A percentile compares a stretch with the other conserved stretches of the same genome.
phyloP scores from a whole-genome alignment of 257 asterid species.

The Penstemon eatonii region DNA sequence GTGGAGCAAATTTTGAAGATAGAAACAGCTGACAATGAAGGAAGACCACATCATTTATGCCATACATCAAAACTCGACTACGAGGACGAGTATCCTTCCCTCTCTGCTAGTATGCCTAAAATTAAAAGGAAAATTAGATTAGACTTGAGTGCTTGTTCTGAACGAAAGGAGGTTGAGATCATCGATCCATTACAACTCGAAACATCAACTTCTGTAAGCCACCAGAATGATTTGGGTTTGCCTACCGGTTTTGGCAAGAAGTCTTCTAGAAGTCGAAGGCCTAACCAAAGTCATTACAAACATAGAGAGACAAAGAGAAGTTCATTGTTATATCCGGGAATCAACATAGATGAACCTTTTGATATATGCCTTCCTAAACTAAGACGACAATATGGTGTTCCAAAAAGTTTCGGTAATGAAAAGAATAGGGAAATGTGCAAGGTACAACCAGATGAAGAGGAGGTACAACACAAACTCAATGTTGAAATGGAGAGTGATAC shows the following conservation, averaged over 20 bases:
- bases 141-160: slow-evolving; percentile 27
- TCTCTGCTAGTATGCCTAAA: slow-evolving; percentile 23
- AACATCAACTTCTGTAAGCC: slow-evolving; percentile 17
- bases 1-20: too few species aligned
- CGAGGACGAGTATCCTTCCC: slow-evolving; percentile 34
- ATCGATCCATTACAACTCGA: not conserved
- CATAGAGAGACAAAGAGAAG: slow-evolving; percentile 9
- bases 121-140: slow-evolving; percentile 33
- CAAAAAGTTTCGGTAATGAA: not conserved
- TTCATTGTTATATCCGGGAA: not conserved
- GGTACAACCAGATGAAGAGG: slow-evolving; percentile 22
- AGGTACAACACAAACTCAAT: slow-evolving; percentile 16
- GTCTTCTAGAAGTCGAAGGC: slow-evolving; percentile 14
- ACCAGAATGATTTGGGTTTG: slow-evolving; percentile 16
- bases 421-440: not conserved
- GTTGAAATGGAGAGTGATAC: not conserved
- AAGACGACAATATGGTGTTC: slow-evolving; percentile 14
- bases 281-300: slow-evolving; percentile 11
- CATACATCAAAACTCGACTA: slow-evolving; percentile 13
- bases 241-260: slow-evolving; percentile 33
- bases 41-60: not conserved
- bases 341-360: slow-evolving; percentile 35
- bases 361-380: slow-evolving; percentile 47
- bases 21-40: not conserved
- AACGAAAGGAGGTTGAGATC: slow-evolving; percentile 19